Evolutionary conservation across 306 rosid genomes (phyloP).

Genomic region (Cicer cuneatum): DNA sequence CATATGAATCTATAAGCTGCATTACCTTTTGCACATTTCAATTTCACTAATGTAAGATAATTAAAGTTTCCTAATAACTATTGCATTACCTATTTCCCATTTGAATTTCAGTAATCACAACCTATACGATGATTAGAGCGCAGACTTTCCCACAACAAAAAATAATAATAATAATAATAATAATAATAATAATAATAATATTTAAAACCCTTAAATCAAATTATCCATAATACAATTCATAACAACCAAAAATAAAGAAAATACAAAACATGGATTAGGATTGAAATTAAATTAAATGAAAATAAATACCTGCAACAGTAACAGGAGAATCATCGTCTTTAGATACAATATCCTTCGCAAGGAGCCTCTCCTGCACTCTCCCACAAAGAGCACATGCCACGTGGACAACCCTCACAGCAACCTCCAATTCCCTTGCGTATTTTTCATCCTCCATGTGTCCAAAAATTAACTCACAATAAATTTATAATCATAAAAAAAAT

Average conservation of each 20-base stretch:
- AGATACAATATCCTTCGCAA: constrained; percentile 57
- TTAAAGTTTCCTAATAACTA: too few species aligned
- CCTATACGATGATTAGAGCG: constrained; percentile 21
- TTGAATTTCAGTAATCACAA: background rate
- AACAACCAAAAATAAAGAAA: constrained; percentile 15
- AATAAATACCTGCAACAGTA: constrained; percentile 79
- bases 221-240: constrained; percentile 7
- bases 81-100: constrained; percentile 19
- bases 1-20: constrained; percentile 39
- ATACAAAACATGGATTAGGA: background rate
- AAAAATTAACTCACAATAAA: constrained; percentile 27
- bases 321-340: constrained; percentile 97
- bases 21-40: constrained; percentile 19
- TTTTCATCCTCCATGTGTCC: constrained; percentile 60
- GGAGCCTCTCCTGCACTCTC: constrained; percentile 73
- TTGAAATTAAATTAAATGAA: background rate
- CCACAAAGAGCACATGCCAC: constrained; percentile 79
- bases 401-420: constrained; percentile 88
- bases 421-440: constrained; percentile 69
- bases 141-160: constrained; percentile 25
- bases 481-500: constrained; percentile 9
- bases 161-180: too few species aligned
- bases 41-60: background rate
- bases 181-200: too few species aligned
- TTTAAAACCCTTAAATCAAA: constrained; percentile 1